phyloP scores from a whole-genome alignment of 768 basidiomycete genomes.

The Melanogaster broomeanus region DNA sequence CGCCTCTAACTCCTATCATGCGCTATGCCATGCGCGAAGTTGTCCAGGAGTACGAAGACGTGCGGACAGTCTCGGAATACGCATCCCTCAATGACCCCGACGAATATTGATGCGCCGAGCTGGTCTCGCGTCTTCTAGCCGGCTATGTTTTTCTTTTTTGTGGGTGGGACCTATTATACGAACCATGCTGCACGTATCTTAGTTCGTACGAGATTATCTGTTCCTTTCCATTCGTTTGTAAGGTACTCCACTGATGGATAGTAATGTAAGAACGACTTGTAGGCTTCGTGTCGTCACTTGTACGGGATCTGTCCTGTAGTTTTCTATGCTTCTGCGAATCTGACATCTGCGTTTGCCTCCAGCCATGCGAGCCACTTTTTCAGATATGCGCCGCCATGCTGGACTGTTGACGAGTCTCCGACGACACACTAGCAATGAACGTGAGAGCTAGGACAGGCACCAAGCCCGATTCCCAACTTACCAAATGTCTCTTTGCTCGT shows the following conservation, averaged over 20 bases:
- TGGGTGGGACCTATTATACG: neutral
- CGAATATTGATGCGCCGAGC: constrained; percentile 50
- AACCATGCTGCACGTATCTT: neutral
- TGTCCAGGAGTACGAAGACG: constrained; percentile 79
- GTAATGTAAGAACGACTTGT: too few species aligned
- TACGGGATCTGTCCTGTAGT: neutral
- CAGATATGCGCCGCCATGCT: constrained; percentile 80
- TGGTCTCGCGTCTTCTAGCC: constrained; percentile 1
- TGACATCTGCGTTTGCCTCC: constrained; percentile 87
- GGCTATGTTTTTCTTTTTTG: neutral
- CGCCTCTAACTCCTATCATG: constrained; percentile 81
- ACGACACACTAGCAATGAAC: constrained; percentile 68
- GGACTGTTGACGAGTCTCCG: constrained; percentile 91
- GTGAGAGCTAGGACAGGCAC: neutral
- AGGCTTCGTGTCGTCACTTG: neutral
- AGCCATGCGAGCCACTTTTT: constrained; percentile 92
- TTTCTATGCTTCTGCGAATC: constrained; percentile 65
- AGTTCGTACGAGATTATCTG: constrained; percentile 7
- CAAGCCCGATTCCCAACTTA: constrained; percentile 39
- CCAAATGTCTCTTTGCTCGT: constrained; percentile 83
- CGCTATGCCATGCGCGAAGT: constrained; percentile 83
- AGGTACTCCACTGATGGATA: too few species aligned
- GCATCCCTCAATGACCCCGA: constrained; percentile 72
- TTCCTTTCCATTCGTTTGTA: constrained; percentile 7
- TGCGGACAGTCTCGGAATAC: constrained; percentile 74